These are phyloP conservation scores for Monosporascus sp. DNA, from an alignment of 2,329 filamentous ascomycete genomes.

Conservation along the genomic window DNA sequence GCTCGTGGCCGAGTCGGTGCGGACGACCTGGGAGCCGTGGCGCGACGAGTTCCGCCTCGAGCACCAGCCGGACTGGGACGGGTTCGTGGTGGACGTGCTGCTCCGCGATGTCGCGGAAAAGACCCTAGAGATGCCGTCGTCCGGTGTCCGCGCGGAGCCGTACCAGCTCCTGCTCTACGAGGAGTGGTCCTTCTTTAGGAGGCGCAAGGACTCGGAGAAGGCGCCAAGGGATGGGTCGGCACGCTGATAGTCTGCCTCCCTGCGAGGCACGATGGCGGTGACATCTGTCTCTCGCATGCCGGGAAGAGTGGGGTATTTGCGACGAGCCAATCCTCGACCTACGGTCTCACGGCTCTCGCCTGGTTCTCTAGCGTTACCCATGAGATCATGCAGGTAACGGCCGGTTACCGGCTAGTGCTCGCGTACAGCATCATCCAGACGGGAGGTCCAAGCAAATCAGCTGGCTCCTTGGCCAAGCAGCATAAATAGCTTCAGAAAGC, in stretches of 20 bases:
- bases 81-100: not conserved
- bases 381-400: constrained; percentile 35
- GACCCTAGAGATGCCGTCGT: not conserved
- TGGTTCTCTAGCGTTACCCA: constrained; percentile 45
- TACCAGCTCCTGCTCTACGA: constrained; percentile 39
- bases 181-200: constrained; percentile 37
- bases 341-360: constrained; percentile 21
- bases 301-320: constrained; percentile 19
- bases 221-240: constrained; percentile 35
- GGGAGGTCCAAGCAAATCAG: not conserved
- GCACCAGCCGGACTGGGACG: not conserved
- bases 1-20: not conserved
- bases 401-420: constrained; percentile 38
- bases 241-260: constrained; percentile 38
- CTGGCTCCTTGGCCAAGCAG: constrained; percentile 2
- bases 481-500: not conserved
- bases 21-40: not conserved
- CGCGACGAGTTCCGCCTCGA: not conserved
- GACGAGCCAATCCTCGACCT: constrained; percentile 21
- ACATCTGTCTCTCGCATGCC: constrained; percentile 29
- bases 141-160: constrained; percentile 11
- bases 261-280: constrained; percentile 36
- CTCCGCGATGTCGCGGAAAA: not conserved
- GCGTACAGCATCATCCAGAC: constrained; percentile 41
- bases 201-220: constrained; percentile 37